Evolutionary conservation across 345 rosid species (phyloP).

Genomic region (Salix brachista): DNA sequence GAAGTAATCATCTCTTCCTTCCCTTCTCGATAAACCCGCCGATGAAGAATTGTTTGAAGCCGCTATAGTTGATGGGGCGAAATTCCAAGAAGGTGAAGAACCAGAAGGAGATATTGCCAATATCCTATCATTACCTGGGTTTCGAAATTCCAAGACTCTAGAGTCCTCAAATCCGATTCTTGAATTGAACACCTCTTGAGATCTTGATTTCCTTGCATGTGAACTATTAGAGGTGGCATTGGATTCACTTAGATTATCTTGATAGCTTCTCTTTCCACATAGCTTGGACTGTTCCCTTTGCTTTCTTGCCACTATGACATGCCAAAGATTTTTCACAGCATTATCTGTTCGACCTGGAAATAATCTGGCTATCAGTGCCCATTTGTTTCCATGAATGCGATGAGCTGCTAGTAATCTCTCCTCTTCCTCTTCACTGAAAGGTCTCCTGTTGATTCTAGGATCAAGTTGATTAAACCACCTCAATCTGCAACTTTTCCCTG

Average conservation of each 20-base stretch:
- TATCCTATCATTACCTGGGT: slow-evolving; percentile 26
- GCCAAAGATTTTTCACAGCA: slow-evolving; percentile 35
- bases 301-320: slow-evolving; percentile 30
- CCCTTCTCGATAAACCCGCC: slow-evolving; percentile 26
- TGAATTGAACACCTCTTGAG: slow-evolving; percentile 24
- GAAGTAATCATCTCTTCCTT: slow-evolving; percentile 25
- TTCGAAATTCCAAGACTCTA: slow-evolving; percentile 30
- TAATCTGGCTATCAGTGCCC: slow-evolving; percentile 32
- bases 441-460: slow-evolving; percentile 33
- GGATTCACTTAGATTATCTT: slow-evolving; percentile 21
- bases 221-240: slow-evolving; percentile 1
- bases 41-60: slow-evolving; percentile 22
- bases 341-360: slow-evolving; percentile 34
- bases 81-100: slow-evolving; percentile 35
- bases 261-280: slow-evolving; percentile 34
- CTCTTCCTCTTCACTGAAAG: slow-evolving; percentile 28
- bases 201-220: slow-evolving; percentile 28
- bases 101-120: slow-evolving; percentile 28
- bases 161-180: slow-evolving; percentile 28
- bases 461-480: slow-evolving; percentile 37
- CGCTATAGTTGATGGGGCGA: slow-evolving; percentile 17
- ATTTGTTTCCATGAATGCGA: slow-evolving; percentile 30
- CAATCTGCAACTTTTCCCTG: slow-evolving; percentile 36
- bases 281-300: slow-evolving; percentile 36
- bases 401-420: slow-evolving; percentile 29